phyloP scores from a whole-genome alignment of 495 filamentous ascomycete genomes.

The Parathielavia hyrcaniae region DNA sequence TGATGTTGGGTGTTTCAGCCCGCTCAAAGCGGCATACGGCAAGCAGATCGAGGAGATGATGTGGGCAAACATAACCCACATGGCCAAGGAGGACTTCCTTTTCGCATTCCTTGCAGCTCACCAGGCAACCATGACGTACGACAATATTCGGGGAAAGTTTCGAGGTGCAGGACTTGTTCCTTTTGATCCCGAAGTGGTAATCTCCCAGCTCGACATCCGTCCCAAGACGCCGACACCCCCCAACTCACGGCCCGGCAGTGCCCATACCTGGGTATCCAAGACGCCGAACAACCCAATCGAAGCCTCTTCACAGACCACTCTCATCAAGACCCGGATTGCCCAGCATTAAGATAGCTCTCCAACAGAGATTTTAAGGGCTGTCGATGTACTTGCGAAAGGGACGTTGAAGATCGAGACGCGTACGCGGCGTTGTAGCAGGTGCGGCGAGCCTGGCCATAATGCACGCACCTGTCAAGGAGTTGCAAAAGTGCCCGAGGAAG shows the following conservation, averaged over 20 bases:
- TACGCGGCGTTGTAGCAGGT: too few species aligned
- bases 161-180: not conserved
- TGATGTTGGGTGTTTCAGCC: slow-evolving; percentile 3
- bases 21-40: not conserved
- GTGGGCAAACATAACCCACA: not conserved
- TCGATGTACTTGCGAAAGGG: not conserved
- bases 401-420: too few species aligned
- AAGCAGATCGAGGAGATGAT: slow-evolving; percentile 2
- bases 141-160: not conserved
- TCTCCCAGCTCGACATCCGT: too few species aligned
- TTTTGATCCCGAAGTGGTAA: too few species aligned
- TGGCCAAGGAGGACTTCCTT: not conserved
- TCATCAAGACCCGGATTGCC: not conserved
- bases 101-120: too few species aligned
- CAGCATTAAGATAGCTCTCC: too few species aligned
- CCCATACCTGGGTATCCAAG: too few species aligned
- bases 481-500: too few species aligned
- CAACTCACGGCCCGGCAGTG: not conserved
- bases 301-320: not conserved
- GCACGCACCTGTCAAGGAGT: too few species aligned
- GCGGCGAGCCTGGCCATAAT: too few species aligned
- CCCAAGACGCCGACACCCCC: too few species aligned
- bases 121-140: not conserved
- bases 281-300: not conserved
- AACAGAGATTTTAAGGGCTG: too few species aligned